Base-by-base conservation (phyloP, 768 basidiomycete genomes). In the Neoboletus magnificus region DNA sequence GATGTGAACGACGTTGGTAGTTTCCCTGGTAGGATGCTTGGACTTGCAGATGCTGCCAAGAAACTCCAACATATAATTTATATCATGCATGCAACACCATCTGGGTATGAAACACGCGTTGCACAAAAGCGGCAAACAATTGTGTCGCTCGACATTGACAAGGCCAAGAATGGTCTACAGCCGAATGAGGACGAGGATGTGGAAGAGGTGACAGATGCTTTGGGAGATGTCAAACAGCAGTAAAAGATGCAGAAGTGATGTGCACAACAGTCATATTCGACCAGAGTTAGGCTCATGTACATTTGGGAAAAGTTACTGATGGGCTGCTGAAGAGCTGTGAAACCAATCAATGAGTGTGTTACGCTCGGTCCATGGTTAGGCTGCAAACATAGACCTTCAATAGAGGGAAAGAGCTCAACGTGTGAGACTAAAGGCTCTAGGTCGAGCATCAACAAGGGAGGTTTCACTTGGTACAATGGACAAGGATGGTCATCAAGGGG, bases 51-150 rank as follows among this genome's bases (percentile, higher is more conserved):
- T 1, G 70, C 72, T 3, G 80, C 84, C 5, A 74, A 68, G 49
- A 69, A 72, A 32, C 66, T 84, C 9, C 86, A 87, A 55, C 77
- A 79, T 54, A 67, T 55, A 5, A 73, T 72, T 2, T 74, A 80
- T 41, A 73, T 77, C 1, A 76, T 85, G 72, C 79, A 78, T 18
- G 77, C 76, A 40, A 84, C 82, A 1, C 58, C 65, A 10, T 67
- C 70, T 2, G 84, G 85, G 10, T 88, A 89, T 59, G 62, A 64
- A 16, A 56, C 42, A 8, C 77, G 78, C 3, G 62, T 77, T 2
- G 41, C 51, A 2, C 61, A 57, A 12, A 74, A 72, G 47, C 58
- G 74, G 5, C 63, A 64, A 0, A 73, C 67, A 4, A 72, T 85
- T n/a, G 65, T 59, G 13, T 61, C 58, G 15, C 65, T 81, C 10